Conservation (phyloP, 805 yeast genomes). For the Zygoascus ofunaensis region DNA sequence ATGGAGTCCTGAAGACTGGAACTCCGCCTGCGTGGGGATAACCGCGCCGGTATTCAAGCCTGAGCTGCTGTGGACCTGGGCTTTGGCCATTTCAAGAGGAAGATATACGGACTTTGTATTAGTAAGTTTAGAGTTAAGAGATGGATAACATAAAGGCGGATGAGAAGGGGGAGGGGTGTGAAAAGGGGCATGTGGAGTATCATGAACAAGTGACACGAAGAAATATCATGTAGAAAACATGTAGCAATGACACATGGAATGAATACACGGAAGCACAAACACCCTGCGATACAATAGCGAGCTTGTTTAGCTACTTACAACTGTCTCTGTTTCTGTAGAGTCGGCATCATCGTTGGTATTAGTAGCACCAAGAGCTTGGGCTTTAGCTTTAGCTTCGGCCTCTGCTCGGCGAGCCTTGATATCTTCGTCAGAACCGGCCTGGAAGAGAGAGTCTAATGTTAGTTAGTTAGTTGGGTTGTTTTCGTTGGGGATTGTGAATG, state of each 20-base stretch:
- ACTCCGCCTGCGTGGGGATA: conserved; percentile 33
- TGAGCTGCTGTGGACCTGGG: conserved; percentile 3
- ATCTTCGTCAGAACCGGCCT: conserved; percentile 88
- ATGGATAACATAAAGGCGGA: too few relatives aligned
- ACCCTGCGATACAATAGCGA: too few relatives aligned
- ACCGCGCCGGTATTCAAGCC: conserved; percentile 7
- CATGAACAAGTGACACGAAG: too few relatives aligned
- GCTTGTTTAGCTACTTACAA: conserved; percentile 8
- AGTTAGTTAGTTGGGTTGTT: too few relatives aligned
- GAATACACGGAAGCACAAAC: too few relatives aligned
- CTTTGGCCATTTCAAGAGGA: conserved; percentile 38
- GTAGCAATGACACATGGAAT: too few relatives aligned
- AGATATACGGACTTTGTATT: conserved; percentile 37
- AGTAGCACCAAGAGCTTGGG: conserved; percentile 5
- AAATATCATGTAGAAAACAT: too few relatives aligned
- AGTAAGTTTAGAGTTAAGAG: too few relatives aligned
- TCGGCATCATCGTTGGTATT: neutral
- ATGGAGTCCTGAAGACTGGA: conserved; percentile 50
- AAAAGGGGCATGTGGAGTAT: too few relatives aligned
- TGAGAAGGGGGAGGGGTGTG: too few relatives aligned
- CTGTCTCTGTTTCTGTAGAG: neutral
- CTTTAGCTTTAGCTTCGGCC: conserved; percentile 9
- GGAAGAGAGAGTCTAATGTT: conserved; percentile 40
- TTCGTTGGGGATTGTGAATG: too few relatives aligned
- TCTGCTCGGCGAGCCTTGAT: conserved; percentile 31